Evolutionary conservation across 139 green algal genomes (phyloP), one percentile per base, ranked within the genome.

Genomic region (Axilococcus clingmanii): DNA sequence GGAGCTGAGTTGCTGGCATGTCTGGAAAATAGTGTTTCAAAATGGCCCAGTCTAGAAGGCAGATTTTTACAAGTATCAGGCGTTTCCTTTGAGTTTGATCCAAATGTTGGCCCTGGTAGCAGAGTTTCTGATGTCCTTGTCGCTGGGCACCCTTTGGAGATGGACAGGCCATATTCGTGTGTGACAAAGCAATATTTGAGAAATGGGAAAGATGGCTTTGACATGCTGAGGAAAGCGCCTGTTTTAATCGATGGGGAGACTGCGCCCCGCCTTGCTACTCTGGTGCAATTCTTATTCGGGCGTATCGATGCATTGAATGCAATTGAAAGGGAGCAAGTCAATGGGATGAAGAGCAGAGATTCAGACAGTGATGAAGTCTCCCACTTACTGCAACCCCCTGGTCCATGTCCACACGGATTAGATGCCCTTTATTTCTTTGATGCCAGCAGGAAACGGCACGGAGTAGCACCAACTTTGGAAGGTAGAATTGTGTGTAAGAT

Each of bases 121-220:
- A 59, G 80, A 11, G 48, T 89, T 5, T 74, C 38, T 41, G 71
- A 40, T 22, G 71, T 89, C 15, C 49, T 37, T 20, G 33, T 81
- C 28, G 69, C 35, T 9, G 62, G 54, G 7, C 22, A 63, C 31
- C 65, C 71, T 2, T 46, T 88, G 22, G 52, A 82, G 3, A 23
- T 62, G 25, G 41, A 55, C 6, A 35, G 46, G 2, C 60, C 19
- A 14, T 88, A 86, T 62, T 55, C 51, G 33, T 38, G 83, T 22
- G 72, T 57, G 0, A 84, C 74, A 46, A 89, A 89, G 58, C 56
- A 60, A 2, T 89, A 89, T 48, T 56, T 89, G 40, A 61, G 63
- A n/a, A 56, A 71, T 29, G 80, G 80, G 31, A 89, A 82, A 52
- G 80, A 88, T 55, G 80, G 80, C 24, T 88, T 76, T 59, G 50